Evolutionary conservation across 345 rosid genomes (phyloP), one percentile per base, ranked within the genome.

Genomic region (Populus euphratica): DNA sequence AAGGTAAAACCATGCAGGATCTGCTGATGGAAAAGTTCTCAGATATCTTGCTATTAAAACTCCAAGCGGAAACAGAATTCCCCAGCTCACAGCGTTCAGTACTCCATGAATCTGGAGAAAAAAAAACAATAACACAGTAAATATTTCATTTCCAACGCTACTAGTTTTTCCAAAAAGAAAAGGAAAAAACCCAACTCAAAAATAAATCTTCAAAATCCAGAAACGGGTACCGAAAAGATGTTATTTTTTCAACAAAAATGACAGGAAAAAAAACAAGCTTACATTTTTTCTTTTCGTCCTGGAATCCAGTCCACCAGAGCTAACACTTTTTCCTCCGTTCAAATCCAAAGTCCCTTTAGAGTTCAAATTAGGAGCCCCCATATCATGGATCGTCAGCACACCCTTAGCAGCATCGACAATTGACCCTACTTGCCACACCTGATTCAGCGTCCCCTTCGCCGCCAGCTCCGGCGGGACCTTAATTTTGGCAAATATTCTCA

Each of bases 21-120:
- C 98, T 8, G 96, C 93, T 1, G 93, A 87, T 43, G 86, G 84
- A 76, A 94, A 91, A 35, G 83, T 41, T 74, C 91, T 91, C 74
- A 94, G 2, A 71, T 94, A 94, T 64, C 98, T 84, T 0, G 97
- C 98, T 14, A 94, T 84, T 35, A 94, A 83, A 27, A 79, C 78
- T 49, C 98, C 98, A 35, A 88, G 0, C 0, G 97, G 98, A 74
- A 94, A 86, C 90, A 94, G 73, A 76, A 92, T 69, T 50, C 98
- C 96, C 98, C 98, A 94, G 69, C 97, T 91, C 81, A 92, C 91
- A 2, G 85, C 93, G 66, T 94, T 94, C 72, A 94, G 81, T n/a
- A 92, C 80, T 73, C 98, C 98, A 85, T 91, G 98, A 80, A 90
- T 88, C 97, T 94, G 90, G 21, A 65, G 36, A 33, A 5, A 73